phyloP scores from a whole-genome alignment of 1,139 yeast species.

The Debaryomycetaceae sp. region DNA sequence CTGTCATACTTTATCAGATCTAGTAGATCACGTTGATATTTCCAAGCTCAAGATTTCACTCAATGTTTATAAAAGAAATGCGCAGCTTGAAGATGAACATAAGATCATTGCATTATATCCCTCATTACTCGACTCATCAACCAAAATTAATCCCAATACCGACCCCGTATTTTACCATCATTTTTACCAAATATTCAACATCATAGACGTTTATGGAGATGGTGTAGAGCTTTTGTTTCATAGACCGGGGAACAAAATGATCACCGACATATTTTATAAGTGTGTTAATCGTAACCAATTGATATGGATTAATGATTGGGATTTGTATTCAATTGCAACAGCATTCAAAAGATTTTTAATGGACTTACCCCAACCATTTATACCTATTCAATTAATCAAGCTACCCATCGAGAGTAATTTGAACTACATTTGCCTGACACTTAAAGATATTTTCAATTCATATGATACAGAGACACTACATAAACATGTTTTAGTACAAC shows the following conservation, averaged over 20 bases:
- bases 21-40: constrained; percentile 68
- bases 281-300: constrained; percentile 55
- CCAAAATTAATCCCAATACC: constrained; percentile 16
- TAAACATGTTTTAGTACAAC: constrained; percentile 32
- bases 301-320: constrained; percentile 63
- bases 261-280: constrained; percentile 47
- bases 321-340: constrained; percentile 55
- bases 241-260: constrained; percentile 55
- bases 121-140: constrained; percentile 22
- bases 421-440: constrained; percentile 33
- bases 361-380: constrained; percentile 43
- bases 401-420: constrained; percentile 49
- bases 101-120: constrained; percentile 16
- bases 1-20: constrained; percentile 56
- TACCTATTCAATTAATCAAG: constrained; percentile 39
- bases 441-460: constrained; percentile 26
- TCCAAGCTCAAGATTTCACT: constrained; percentile 75
- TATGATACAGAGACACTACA: constrained; percentile 11
- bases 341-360: constrained; percentile 47
- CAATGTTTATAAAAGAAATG: constrained; percentile 56
- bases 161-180: constrained; percentile 33
- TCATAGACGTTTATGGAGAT: constrained; percentile 42
- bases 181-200: constrained; percentile 48
- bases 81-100: constrained; percentile 25
- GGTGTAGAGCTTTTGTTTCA: constrained; percentile 50